Percentiles rank a stretch among this genome's conserved stretches.
Conservation (phyloP, 2,329 filamentous ascomycete species). For the Orbilia javanica region DNA sequence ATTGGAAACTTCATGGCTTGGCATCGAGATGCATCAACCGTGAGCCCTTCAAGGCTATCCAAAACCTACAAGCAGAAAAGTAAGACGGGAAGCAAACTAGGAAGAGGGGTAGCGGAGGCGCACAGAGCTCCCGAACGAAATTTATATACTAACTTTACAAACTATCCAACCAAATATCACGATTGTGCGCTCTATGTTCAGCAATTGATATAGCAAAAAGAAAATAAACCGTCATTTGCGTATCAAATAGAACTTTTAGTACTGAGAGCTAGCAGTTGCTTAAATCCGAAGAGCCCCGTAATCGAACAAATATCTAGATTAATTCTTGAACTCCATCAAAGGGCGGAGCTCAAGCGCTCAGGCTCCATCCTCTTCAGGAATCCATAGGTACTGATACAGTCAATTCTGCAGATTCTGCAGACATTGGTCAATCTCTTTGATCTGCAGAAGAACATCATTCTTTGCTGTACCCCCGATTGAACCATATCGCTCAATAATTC, state of each 20-base stretch:
- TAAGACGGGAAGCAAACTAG: background rate
- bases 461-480: conserved; percentile 83
- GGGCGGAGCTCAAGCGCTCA: too few relatives aligned
- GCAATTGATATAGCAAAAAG: background rate
- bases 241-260: background rate
- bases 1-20: background rate
- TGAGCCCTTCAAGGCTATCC: background rate
- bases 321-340: too few relatives aligned
- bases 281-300: background rate
- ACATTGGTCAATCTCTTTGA: conserved; percentile 67
- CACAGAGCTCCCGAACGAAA: background rate
- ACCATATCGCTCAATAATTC: conserved; percentile 81
- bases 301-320: background rate
- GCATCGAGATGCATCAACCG: background rate
- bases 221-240: background rate
- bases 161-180: too few relatives aligned
- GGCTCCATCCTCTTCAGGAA: background rate
- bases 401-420: background rate
- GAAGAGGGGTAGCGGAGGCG: background rate
- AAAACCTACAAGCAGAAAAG: background rate
- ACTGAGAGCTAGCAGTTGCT: background rate
- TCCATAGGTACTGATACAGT: background rate
- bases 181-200: background rate
- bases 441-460: conserved; percentile 74
- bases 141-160: background rate